Evolutionary conservation across 306 rosid genomes (phyloP).

Genomic region (Hippophae tibetana): DNA sequence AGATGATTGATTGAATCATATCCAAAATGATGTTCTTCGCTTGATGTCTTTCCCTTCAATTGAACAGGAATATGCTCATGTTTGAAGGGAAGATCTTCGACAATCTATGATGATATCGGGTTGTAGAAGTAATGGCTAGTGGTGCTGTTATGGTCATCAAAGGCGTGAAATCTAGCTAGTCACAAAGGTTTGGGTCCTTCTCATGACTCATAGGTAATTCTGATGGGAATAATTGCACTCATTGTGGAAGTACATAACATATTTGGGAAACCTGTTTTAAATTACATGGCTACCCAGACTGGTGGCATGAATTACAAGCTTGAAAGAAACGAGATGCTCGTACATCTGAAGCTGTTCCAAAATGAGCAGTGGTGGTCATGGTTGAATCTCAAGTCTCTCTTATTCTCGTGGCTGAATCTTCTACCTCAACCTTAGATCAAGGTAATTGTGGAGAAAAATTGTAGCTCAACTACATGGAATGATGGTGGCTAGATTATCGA

Average conservation of each 20-base stretch:
- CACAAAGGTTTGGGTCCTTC: too few relatives aligned
- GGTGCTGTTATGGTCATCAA: background rate
- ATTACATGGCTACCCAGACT: background rate
- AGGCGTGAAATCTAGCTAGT: background rate
- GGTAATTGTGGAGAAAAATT: background rate
- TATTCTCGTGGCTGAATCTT: background rate
- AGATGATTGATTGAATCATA: background rate
- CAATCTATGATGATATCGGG: background rate
- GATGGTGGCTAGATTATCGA: background rate
- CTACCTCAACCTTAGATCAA: background rate
- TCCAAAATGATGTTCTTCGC: background rate
- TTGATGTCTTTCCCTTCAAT: background rate
- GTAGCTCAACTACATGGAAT: background rate
- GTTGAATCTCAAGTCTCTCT: too few relatives aligned
- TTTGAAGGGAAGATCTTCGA: background rate
- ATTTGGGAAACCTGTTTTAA: background rate
- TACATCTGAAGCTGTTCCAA: background rate
- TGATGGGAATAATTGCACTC: too few relatives aligned
- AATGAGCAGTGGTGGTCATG: background rate
- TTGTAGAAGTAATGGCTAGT: background rate
- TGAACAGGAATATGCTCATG: slow-evolving; percentile 8
- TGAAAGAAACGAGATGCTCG: background rate
- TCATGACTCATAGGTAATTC: too few relatives aligned
- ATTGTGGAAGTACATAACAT: background rate
- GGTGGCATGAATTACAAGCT: background rate